These are phyloP conservation scores for Tuber brumale DNA, from an alignment of 495 filamentous ascomycete genomes.

Conservation along the genomic window DNA sequence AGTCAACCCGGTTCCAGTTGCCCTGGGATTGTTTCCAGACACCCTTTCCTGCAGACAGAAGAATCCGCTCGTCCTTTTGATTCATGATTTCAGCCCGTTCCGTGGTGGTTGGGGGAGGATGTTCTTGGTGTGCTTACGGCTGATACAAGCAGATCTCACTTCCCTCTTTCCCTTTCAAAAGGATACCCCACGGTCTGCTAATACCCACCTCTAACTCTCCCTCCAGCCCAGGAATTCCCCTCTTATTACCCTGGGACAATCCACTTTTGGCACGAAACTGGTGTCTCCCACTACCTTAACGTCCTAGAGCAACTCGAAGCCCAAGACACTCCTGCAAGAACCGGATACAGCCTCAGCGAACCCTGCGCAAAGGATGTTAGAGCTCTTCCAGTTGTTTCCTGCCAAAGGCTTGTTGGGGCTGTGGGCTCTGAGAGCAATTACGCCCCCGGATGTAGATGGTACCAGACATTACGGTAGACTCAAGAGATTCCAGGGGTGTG, in stretches of 20 bases:
- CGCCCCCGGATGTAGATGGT: conserved; percentile 19
- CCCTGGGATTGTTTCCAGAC: conserved; percentile 22
- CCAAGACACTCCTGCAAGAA: conserved; percentile 17
- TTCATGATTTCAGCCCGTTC: conserved; percentile 23
- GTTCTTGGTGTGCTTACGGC: conserved; percentile 22
- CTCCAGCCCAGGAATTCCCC: neutral
- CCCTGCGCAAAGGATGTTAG: conserved; percentile 20
- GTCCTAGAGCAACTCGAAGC: conserved; percentile 23
- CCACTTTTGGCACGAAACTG: neutral
- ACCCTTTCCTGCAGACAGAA: conserved; percentile 14
- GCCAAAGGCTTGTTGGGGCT: conserved; percentile 23
- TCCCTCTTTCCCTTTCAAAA: neutral
- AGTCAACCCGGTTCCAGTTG: conserved; percentile 25
- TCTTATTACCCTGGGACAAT: neutral
- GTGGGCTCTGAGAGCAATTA: conserved; percentile 26
- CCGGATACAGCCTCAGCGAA: conserved; percentile 18
- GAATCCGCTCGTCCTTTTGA: conserved; percentile 25
- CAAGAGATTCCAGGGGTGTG: conserved; percentile 18
- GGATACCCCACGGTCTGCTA: neutral
- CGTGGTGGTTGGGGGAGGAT: conserved; percentile 6
- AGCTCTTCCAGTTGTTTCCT: conserved; percentile 13
- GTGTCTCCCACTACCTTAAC: conserved; percentile 15
- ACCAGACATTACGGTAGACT: conserved; percentile 24
- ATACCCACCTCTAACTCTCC: neutral
- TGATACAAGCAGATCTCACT: conserved; percentile 16